Evolutionary conservation across 1,284 basidiomycete genomes (phyloP).

Genomic region (Puccinia triticina): DNA sequence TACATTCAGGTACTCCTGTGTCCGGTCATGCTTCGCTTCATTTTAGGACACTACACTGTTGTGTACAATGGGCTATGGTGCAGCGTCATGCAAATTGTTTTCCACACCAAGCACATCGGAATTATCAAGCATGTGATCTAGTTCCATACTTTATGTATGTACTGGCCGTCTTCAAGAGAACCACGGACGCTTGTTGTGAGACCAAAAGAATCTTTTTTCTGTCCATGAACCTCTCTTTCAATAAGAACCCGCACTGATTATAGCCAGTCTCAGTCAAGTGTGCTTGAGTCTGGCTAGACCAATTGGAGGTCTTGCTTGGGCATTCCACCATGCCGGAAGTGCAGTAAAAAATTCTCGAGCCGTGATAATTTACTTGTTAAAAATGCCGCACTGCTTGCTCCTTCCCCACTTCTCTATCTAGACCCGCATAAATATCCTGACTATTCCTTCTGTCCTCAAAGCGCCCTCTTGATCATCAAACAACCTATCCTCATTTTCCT

Average conservation of each 20-base stretch:
- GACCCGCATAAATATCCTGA: not conserved
- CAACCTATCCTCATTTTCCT: not conserved
- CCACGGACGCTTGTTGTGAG: not conserved
- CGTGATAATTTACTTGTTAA: constrained; percentile 6
- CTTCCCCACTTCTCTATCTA: constrained; percentile 3
- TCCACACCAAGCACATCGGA: constrained; percentile 15
- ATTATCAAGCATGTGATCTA: constrained; percentile 16
- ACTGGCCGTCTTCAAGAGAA: constrained; percentile 5
- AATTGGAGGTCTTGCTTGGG: constrained; percentile 20
- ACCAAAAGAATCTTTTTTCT: not conserved
- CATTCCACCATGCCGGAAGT: constrained; percentile 12
- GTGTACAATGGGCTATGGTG: not conserved
- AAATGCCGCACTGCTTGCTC: not conserved
- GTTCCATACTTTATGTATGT: not conserved
- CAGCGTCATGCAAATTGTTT: constrained; percentile 4
- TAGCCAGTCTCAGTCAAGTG: constrained; percentile 14
- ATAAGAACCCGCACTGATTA: constrained; percentile 20
- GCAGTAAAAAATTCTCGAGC: constrained; percentile 3
- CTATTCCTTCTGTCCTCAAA: constrained; percentile 28
- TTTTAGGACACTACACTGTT: not conserved
- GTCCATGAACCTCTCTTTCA: not conserved
- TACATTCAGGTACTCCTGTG: too few species aligned
- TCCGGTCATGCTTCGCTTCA: constrained; percentile 2
- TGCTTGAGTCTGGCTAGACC: constrained; percentile 16
- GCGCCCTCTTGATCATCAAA: constrained; percentile 20